These are phyloP conservation scores for Fallopia convolvulus DNA, from an alignment of 148 eudicot species.

Conservation along the genomic window DNA sequence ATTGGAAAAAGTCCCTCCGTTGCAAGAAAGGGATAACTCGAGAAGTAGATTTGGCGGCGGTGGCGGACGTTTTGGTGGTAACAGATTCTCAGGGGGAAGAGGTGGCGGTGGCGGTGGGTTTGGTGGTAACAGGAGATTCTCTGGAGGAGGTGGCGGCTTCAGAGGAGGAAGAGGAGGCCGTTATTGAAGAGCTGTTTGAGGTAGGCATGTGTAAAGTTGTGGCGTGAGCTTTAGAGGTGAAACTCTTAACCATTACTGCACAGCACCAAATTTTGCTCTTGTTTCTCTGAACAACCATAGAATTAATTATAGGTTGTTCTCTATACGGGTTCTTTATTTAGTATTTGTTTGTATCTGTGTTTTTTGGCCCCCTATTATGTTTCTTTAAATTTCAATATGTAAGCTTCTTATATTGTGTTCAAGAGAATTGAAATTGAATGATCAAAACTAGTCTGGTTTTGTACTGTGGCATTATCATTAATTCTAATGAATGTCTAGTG, in stretches of 20 bases:
- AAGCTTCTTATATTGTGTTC: not conserved
- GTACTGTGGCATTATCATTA: not conserved
- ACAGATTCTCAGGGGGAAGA: slow-evolving; percentile 3
- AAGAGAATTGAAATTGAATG: not conserved
- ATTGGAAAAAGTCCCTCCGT: not conserved
- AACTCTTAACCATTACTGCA: not conserved
- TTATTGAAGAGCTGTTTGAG: not conserved
- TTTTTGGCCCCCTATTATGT: no score
- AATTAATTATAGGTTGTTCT: not conserved
- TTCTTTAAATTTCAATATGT: not conserved
- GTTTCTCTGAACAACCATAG: not conserved
- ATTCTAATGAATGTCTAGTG: not conserved
- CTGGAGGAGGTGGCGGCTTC: not conserved
- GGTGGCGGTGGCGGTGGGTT: not conserved
- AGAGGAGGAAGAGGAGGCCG: slow-evolving; percentile 7
- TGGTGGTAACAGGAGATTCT: not conserved
- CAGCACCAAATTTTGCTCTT: slow-evolving; percentile 6
- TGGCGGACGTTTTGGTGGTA: slow-evolving; percentile 3
- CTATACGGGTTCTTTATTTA: not conserved
- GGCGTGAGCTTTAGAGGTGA: not conserved
- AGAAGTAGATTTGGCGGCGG: slow-evolving; percentile 6
- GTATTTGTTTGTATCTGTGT: not conserved
- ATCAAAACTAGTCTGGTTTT: not conserved
- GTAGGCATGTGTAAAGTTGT: not conserved
- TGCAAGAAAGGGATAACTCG: slow-evolving; percentile 11